Evolutionary conservation across 1,139 yeast genomes (phyloP).

Genomic region (Scheffersomyces parashehatae): DNA sequence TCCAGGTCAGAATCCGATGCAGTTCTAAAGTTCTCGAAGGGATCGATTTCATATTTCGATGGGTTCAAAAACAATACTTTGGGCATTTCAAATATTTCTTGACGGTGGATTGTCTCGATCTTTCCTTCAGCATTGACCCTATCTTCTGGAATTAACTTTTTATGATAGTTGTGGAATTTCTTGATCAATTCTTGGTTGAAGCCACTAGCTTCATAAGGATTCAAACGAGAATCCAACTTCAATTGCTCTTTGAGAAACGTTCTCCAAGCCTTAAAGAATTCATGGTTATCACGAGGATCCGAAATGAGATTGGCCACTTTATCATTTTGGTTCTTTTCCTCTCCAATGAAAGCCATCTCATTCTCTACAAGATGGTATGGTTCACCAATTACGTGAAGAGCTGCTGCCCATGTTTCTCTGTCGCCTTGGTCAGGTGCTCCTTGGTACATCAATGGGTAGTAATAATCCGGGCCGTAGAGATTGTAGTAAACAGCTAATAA

Average conservation of each 20-base stretch:
- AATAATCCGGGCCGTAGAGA: conserved; percentile 27
- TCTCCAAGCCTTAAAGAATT: conserved; percentile 8
- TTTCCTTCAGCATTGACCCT: conserved; percentile 4
- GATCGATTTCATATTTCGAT: conserved; percentile 44
- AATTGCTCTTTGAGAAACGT: conserved; percentile 8
- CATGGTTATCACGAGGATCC: neutral
- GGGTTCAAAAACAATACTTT: conserved; percentile 39
- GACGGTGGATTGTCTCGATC: neutral
- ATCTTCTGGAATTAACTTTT: conserved; percentile 5
- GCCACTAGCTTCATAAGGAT: conserved; percentile 31
- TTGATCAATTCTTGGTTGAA: conserved; percentile 21
- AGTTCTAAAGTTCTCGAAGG: conserved; percentile 24
- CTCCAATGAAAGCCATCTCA: conserved; percentile 4
- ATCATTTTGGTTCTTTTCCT: neutral
- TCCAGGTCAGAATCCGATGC: conserved; percentile 2
- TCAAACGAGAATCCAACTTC: conserved; percentile 30
- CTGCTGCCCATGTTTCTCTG: conserved; percentile 41
- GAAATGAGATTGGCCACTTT: neutral
- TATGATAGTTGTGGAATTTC: neutral
- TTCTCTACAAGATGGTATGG: conserved; percentile 30
- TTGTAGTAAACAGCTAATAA: conserved; percentile 36
- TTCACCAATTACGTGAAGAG: conserved; percentile 37
- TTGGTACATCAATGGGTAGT: conserved; percentile 34
- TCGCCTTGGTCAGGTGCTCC: conserved; percentile 43
- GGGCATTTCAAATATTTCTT: conserved; percentile 19